Base-by-base conservation (phyloP, 2,329 filamentous ascomycete species). In the Nemania serpens region DNA sequence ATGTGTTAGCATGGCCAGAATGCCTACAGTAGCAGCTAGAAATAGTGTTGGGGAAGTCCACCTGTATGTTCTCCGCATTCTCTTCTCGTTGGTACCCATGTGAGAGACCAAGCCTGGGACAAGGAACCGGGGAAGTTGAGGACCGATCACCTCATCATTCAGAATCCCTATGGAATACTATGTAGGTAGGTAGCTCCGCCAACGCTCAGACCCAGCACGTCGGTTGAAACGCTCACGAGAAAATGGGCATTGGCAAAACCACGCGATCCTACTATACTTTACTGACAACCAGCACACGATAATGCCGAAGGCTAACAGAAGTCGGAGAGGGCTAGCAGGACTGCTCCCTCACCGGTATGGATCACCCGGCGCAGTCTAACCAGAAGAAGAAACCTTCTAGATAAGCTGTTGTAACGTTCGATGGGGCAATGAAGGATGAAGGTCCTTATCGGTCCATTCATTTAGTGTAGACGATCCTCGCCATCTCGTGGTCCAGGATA, bases 371-470 rank as follows among this genome's bases (percentile, higher is more conserved):
- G 15, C 17, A 42, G 47, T 46, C 46, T 62, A 63, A 55, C 59
- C 58, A 54, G 55, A 66, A 63, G 48, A 54, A 65, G 66, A 64
- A 66, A 64, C 41, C 59, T 65, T 67, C 64, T 66, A 68, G 62
- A 70, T 65, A 63, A 51, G 51, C 52, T 53, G 29, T 51, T 48
- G 42, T 48, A 53, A 55, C 59, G 39, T 55, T 61, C 55, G 39
- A 55, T 9, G 20, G 33, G 18, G 36, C 11, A 12, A n/a, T 12
- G 36, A 53, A 45, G 51, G 41, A 45, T 25, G 43, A 25, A 33
- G 17, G 29, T 52, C 41, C 39, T 37, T 29, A 58, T 51, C n/a
- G 37, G 37, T 54, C 49, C 49, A 52, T 49, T 25, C 49, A 52
- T 49, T 25, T 43, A 7, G 25, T 7, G 7, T 10, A 42, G 50